phyloP scores from a whole-genome alignment of 306 rosid genomes.

The Adenanthera pavonina region DNA sequence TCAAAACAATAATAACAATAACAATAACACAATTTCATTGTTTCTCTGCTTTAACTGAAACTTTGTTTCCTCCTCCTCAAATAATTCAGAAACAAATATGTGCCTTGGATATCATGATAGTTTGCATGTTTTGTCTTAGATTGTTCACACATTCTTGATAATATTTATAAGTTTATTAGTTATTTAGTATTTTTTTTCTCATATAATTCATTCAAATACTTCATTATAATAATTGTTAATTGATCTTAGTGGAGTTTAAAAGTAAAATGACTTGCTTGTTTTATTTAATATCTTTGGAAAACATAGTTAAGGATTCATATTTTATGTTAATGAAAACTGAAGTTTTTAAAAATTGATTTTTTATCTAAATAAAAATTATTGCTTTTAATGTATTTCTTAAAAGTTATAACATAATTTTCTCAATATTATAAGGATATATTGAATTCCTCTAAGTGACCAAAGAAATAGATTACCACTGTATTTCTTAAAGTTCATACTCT shows the following conservation, averaged over 20 bases:
- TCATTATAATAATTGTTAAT: not conserved
- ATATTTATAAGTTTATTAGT: not conserved
- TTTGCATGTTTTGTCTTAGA: slow-evolving; percentile 29
- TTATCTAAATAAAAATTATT: too few species aligned
- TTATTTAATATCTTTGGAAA: too few species aligned
- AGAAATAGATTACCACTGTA: not conserved
- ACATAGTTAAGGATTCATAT: too few species aligned
- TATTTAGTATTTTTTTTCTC: not conserved
- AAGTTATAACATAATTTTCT: not conserved
- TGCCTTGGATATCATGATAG: slow-evolving; percentile 8
- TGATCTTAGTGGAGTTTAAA: not conserved
- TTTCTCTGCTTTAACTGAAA: slow-evolving; percentile 22
- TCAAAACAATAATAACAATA: slow-evolving; percentile 24
- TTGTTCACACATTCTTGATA: not conserved
- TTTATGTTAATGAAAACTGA: too few species aligned
- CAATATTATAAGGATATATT: not conserved
- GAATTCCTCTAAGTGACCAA: not conserved
- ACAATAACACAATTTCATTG: not conserved
- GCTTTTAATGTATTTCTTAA: not conserved
- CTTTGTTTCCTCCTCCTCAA: slow-evolving; percentile 28
- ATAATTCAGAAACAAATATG: slow-evolving; percentile 39
- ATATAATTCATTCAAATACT: not conserved
- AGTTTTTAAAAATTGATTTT: too few species aligned
- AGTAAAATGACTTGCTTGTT: not conserved
- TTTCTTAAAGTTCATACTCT: not conserved